Conservation (phyloP, 2,329 filamentous ascomycete genomes). For the Thielaviopsis ethacetica region DNA sequence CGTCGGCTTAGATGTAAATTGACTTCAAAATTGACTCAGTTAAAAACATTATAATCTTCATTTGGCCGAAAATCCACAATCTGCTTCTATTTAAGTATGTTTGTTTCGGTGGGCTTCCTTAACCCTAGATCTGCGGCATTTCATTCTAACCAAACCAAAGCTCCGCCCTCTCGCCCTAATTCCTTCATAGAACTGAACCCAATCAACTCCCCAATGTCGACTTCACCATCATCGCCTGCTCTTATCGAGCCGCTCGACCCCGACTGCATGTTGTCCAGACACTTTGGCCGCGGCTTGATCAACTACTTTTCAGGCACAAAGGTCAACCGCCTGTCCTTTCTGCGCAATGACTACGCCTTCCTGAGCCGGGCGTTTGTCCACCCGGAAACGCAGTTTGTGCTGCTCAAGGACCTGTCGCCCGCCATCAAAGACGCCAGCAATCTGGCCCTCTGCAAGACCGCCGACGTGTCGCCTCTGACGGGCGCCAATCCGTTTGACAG, state of each 20-base stretch:
- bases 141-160: neutral
- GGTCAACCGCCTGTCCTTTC: constrained; percentile 64
- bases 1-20: too few relatives aligned
- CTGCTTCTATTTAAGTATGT: neutral
- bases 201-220: neutral
- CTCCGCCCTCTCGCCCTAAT: neutral
- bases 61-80: neutral
- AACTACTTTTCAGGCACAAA: constrained; percentile 75
- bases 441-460: constrained; percentile 51
- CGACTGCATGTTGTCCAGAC: constrained; percentile 53
- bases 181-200: neutral
- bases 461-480: constrained; percentile 54
- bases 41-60: neutral
- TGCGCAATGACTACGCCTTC: constrained; percentile 55
- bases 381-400: constrained; percentile 53
- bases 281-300: constrained; percentile 63
- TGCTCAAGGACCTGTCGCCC: constrained; percentile 64
- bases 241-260: constrained; percentile 21
- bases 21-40: too few relatives aligned
- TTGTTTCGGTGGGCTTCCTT: neutral
- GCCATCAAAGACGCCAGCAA: constrained; percentile 39
- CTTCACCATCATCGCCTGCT: constrained; percentile 1
- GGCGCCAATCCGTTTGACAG: constrained; percentile 54
- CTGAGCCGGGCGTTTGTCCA: constrained; percentile 50
- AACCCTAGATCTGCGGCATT: neutral